These are phyloP conservation scores for Pythium sp. DNA, from an alignment of 352 stramenopile genomes.

Conservation along the genomic window DNA sequence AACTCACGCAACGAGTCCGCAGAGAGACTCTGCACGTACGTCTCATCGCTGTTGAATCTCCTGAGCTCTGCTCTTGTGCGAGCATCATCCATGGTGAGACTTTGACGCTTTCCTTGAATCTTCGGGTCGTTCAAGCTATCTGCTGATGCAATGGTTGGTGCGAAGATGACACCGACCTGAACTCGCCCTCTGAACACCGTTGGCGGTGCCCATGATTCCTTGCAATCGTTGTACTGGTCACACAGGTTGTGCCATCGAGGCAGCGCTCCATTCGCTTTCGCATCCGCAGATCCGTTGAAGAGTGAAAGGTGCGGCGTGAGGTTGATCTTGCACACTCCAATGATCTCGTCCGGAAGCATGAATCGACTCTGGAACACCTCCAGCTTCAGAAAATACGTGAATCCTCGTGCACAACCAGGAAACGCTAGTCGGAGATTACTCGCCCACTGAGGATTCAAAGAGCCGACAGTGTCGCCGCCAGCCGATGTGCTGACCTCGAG, in stretches of 20 bases:
- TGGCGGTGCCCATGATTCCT: conserved; percentile 78
- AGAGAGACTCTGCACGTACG: conserved; percentile 49
- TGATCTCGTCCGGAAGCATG: conserved; percentile 72
- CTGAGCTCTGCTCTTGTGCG: conserved; percentile 22
- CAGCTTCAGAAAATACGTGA: conserved; percentile 76
- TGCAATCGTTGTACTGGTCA: conserved; percentile 86
- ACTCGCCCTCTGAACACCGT: conserved; percentile 80
- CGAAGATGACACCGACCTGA: conserved; percentile 78
- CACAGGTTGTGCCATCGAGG: conserved; percentile 85
- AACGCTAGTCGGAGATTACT: conserved; percentile 79
- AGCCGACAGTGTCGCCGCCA: conserved; percentile 9
- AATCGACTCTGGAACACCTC: conserved; percentile 85
- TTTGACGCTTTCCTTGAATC: conserved; percentile 35
- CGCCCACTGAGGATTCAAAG: conserved; percentile 58
- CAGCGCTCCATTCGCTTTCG: conserved; percentile 76
- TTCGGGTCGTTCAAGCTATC: conserved; percentile 46
- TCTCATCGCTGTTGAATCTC: conserved; percentile 34
- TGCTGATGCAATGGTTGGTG: conserved; percentile 54
- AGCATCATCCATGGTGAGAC: conserved; percentile 13
- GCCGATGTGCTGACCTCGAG: conserved; percentile 22
- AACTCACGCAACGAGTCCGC: conserved; percentile 60
- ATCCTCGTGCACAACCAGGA: conserved; percentile 65
- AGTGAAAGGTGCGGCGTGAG: conserved; percentile 80
- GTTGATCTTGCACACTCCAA: conserved; percentile 86
- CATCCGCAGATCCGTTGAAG: conserved; percentile 74